Conservation (phyloP, 2,329 filamentous ascomycete species). For the Myriosclerotinia scirpicola region DNA sequence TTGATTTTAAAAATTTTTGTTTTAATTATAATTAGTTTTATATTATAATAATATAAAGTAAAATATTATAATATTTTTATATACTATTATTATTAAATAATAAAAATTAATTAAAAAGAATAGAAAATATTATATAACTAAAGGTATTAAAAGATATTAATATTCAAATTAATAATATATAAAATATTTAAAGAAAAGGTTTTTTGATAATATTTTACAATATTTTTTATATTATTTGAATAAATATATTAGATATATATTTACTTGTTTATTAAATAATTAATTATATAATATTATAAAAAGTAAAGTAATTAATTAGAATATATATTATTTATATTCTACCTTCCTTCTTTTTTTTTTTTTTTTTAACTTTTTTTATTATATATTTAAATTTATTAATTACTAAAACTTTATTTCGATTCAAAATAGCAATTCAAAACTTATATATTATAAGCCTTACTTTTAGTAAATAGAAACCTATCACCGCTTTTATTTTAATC, state of each 20-base stretch:
- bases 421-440: too few relatives aligned
- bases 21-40: constrained; percentile 21
- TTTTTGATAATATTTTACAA: not conserved
- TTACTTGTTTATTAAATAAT: too few relatives aligned
- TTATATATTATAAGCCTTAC: too few relatives aligned
- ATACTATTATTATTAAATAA: not conserved
- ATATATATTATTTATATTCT: too few relatives aligned
- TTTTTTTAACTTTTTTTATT: too few relatives aligned
- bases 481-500: too few relatives aligned
- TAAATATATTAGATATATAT: not conserved
- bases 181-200: not conserved
- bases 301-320: too few relatives aligned
- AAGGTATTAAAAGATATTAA: not conserved
- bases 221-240: not conserved
- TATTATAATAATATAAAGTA: constrained; percentile 1
- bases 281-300: too few relatives aligned
- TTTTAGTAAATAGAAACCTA: too few relatives aligned
- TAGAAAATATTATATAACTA: not conserved
- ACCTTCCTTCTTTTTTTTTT: too few relatives aligned
- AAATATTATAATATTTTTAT: not conserved
- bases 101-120: not conserved
- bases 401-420: not conserved
- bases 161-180: not conserved
- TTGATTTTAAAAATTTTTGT: constrained; percentile 2
- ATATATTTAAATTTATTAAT: not conserved